These are phyloP conservation scores for Fusarium zealandicum DNA, from an alignment of 2,329 filamentous ascomycete species.

Conservation along the genomic window DNA sequence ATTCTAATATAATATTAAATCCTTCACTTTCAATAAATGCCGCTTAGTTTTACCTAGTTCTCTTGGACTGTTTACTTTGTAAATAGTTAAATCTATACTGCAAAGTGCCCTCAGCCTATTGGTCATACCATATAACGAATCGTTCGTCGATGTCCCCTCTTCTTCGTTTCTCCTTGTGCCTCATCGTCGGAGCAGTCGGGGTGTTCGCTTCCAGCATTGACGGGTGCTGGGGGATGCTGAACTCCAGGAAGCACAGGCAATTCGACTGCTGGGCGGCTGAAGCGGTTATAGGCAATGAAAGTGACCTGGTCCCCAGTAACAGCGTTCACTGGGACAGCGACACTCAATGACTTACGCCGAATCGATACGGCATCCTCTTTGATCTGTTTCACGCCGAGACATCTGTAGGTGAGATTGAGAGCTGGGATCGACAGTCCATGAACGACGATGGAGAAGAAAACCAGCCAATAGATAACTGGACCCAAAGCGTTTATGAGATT, in stretches of 20 bases:
- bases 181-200: conserved; percentile 24
- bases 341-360: conserved; percentile 46
- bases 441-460: conserved; percentile 40
- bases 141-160: conserved; percentile 8
- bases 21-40: too few relatives aligned
- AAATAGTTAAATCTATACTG: too few relatives aligned
- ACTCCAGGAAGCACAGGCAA: background rate
- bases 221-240: conserved; percentile 4
- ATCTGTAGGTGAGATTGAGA: conserved; percentile 11
- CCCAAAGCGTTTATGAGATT: conserved; percentile 48
- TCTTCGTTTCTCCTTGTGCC: conserved; percentile 6
- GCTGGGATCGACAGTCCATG: conserved; percentile 55
- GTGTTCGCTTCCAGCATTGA: conserved; percentile 17
- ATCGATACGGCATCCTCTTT: conserved; percentile 52
- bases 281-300: conserved; percentile 58
- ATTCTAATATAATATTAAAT: too few relatives aligned
- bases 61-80: too few relatives aligned
- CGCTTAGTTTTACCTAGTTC: too few relatives aligned
- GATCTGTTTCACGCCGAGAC: conserved; percentile 49
- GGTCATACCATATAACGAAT: conserved; percentile 13
- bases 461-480: conserved; percentile 53
- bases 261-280: conserved; percentile 48
- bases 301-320: conserved; percentile 46
- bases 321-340: conserved; percentile 49
- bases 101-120: too few relatives aligned